Evolutionary conservation across 2,329 filamentous ascomycete species (phyloP).

Genomic region (Fusarium sp.): DNA sequence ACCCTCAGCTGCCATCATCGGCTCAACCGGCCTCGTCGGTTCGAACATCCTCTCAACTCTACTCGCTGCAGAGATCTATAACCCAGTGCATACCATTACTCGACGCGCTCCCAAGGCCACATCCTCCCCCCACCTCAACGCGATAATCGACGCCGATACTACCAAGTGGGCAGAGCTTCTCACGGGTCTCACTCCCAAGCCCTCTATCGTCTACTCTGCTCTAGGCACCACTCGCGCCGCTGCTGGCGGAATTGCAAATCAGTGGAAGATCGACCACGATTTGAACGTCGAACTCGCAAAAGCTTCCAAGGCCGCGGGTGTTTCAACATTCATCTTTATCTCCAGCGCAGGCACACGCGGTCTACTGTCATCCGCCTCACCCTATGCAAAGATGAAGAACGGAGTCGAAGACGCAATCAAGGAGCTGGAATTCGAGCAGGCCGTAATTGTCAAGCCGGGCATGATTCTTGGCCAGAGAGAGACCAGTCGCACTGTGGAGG

Average conservation of each 20-base stretch:
- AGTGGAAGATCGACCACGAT: conserved; percentile 90
- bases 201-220: conserved; percentile 77
- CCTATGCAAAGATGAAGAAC: conserved; percentile 79
- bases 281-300: conserved; percentile 83
- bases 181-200: conserved; percentile 62
- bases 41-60: conserved; percentile 78
- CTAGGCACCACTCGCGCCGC: conserved; percentile 82
- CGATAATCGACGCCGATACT: conserved; percentile 73
- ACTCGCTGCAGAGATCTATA: conserved; percentile 63
- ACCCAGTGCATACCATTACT: conserved; percentile 71
- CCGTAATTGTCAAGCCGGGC: conserved; percentile 79
- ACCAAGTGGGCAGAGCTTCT: conserved; percentile 75
- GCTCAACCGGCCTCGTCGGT: conserved; percentile 76
- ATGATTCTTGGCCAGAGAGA: conserved; percentile 78
- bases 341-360: conserved; percentile 66
- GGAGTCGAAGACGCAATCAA: conserved; percentile 85
- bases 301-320: conserved; percentile 77
- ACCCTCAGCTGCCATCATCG: conserved; percentile 65
- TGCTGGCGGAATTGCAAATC: conserved; percentile 80
- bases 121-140: conserved; percentile 71
- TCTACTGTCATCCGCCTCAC: conserved; percentile 55
- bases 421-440: conserved; percentile 78
- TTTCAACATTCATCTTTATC: conserved; percentile 81
- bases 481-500: conserved; percentile 68
- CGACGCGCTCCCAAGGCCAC: conserved; percentile 70